Evolutionary conservation across 257 asterid genomes (phyloP).

Genomic region (Solanum arcanum): DNA sequence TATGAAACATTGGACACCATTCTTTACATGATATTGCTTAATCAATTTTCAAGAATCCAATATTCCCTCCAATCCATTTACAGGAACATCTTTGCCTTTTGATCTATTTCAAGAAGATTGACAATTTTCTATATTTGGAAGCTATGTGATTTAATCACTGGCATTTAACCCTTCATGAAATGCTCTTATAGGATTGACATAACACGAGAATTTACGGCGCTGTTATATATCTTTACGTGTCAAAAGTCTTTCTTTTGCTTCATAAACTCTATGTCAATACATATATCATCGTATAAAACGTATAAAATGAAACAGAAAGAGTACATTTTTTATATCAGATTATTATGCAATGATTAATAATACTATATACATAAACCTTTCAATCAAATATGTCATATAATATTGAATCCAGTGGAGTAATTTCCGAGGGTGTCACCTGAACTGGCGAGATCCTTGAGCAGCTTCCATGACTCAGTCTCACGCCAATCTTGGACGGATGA

Average conservation of each 20-base stretch:
- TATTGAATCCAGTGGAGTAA: not conserved
- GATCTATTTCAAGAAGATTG: not conserved
- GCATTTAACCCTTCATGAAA: not conserved
- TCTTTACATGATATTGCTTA: not conserved
- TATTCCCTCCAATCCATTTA: not conserved
- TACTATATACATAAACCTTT: not conserved
- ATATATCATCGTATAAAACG: not conserved
- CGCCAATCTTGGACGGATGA: conserved; percentile 58
- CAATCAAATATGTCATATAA: not conserved
- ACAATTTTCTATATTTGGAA: not conserved
- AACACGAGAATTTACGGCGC: not conserved
- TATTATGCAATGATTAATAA: not conserved
- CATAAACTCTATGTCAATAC: not conserved
- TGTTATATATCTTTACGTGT: not conserved
- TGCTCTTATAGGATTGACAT: not conserved
- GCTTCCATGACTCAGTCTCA: conserved; percentile 75
- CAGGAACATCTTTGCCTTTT: not conserved
- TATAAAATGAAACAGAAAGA: not conserved
- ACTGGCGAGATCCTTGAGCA: conserved; percentile 71
- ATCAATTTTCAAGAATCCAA: not conserved
- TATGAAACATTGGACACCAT: not conserved
- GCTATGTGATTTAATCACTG: not conserved
- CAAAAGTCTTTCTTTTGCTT: not conserved
- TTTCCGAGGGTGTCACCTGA: conserved; percentile 37
- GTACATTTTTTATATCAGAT: not conserved